These are phyloP conservation scores for Fusarium sp. DNA, from an alignment of 2,329 filamentous ascomycete species.

Conservation along the genomic window DNA sequence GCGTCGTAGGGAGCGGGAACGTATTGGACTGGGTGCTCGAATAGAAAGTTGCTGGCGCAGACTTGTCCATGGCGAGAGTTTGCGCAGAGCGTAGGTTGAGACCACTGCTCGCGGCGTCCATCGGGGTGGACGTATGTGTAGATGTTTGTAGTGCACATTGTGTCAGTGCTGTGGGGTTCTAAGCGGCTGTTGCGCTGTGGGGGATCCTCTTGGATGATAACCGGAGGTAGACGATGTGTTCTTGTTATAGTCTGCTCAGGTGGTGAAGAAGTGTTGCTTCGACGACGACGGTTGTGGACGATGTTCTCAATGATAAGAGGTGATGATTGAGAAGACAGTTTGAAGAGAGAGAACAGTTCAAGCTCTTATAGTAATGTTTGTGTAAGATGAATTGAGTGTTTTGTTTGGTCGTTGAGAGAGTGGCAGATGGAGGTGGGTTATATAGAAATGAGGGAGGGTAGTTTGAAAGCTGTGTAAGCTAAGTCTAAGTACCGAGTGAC, in stretches of 20 bases:
- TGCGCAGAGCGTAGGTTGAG: conserved; percentile 52
- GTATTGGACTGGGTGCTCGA: conserved; percentile 54
- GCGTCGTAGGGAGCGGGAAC: conserved; percentile 48
- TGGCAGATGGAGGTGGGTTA: conserved; percentile 34
- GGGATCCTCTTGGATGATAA: conserved; percentile 37
- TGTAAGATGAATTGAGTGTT: conserved; percentile 29
- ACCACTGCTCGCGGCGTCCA: conserved; percentile 49
- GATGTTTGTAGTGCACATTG: conserved; percentile 62
- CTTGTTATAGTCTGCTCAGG: conserved; percentile 22
- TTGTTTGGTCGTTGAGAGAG: conserved; percentile 17
- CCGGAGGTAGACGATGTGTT: conserved; percentile 25
- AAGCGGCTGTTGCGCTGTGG: conserved; percentile 35
- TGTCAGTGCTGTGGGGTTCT: conserved; percentile 42
- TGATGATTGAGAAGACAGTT: conserved; percentile 32
- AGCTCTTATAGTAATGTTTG: conserved; percentile 6
- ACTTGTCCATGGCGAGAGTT: conserved; percentile 52
- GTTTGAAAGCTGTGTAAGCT: conserved; percentile 32
- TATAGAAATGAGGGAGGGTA: conserved; percentile 35
- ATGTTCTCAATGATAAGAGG: conserved; percentile 37
- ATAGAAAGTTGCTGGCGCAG: conserved; percentile 54
- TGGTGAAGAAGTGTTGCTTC: conserved; percentile 18
- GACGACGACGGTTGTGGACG: conserved; percentile 29
- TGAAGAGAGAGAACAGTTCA: not conserved
- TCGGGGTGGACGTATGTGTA: conserved; percentile 60
- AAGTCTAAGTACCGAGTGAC: not conserved